phyloP scores from a whole-genome alignment of 371 early-diverging fungal genomes.

The Saksenaea vasiformis region DNA sequence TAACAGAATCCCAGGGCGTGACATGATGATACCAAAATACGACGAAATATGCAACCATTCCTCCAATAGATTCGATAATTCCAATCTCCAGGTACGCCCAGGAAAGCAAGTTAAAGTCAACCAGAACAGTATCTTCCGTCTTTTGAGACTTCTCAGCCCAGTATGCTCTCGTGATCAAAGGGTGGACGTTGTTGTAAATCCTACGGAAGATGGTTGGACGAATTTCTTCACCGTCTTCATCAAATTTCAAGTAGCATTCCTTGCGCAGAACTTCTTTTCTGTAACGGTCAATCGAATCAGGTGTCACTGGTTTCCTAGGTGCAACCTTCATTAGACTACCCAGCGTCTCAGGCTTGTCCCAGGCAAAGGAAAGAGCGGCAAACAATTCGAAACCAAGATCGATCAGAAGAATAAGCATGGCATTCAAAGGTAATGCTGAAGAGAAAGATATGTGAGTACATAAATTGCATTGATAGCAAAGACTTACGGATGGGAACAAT shows the following conservation, averaged over 20 bases:
- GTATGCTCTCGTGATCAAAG: constrained; percentile 53
- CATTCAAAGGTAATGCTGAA: constrained; percentile 68
- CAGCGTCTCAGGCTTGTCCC: constrained; percentile 83
- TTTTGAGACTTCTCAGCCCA: constrained; percentile 68
- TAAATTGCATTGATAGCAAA: background rate
- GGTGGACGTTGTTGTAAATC: constrained; percentile 34
- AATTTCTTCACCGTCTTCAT: constrained; percentile 52
- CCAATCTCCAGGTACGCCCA: constrained; percentile 92
- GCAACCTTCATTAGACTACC: constrained; percentile 83
- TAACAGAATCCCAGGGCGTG: constrained; percentile 55
- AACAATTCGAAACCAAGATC: constrained; percentile 95
- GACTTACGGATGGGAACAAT: constrained; percentile 77
- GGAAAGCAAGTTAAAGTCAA: constrained; percentile 81
- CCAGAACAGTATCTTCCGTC: constrained; percentile 81
- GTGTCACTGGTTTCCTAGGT: constrained; percentile 89
- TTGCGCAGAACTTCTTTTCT: constrained; percentile 57
- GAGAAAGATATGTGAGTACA: background rate
- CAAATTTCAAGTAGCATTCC: constrained; percentile 42
- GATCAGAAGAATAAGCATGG: constrained; percentile 87
- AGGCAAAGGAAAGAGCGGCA: constrained; percentile 89
- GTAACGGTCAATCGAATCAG: constrained; percentile 66
- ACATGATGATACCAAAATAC: constrained; percentile 58
- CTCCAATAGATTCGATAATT: constrained; percentile 75
- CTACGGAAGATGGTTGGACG: constrained; percentile 26
- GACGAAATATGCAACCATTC: constrained; percentile 75